Conservation (phyloP, 2,329 filamentous ascomycete species). For the Beauveria varroae region DNA sequence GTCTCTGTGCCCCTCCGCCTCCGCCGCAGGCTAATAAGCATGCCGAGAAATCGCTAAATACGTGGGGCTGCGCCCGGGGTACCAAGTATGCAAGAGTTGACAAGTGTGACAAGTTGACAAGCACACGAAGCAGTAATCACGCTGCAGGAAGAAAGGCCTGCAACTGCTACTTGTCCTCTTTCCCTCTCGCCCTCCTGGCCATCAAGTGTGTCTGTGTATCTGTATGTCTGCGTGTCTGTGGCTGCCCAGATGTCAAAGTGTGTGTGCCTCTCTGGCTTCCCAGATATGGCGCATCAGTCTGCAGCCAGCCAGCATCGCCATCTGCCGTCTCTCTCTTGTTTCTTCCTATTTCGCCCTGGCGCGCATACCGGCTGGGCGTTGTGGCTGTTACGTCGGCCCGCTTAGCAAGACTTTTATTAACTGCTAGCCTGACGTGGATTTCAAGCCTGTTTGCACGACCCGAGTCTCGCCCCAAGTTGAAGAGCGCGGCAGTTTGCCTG, state of each 20-base stretch:
- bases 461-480: background rate
- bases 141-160: background rate
- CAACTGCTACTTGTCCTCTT: background rate
- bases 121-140: background rate
- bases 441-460: background rate
- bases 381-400: background rate
- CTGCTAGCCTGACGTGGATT: background rate
- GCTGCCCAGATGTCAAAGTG: too few species aligned
- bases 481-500: background rate
- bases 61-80: slow-evolving; percentile 8
- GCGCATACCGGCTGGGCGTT: background rate
- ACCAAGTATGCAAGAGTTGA: background rate
- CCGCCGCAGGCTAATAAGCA: slow-evolving; percentile 8
- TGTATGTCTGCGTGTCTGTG: too few species aligned
- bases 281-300: background rate
- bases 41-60: slow-evolving; percentile 11
- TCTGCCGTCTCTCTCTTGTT: slow-evolving; percentile 3
- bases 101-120: background rate
- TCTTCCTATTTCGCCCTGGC: slow-evolving; percentile 3
- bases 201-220: too few species aligned
- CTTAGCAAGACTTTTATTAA: background rate
- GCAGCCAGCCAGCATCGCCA: background rate
- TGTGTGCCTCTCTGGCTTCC: background rate
- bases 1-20: slow-evolving; percentile 12
- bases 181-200: too few species aligned